Evolutionary conservation across 352 stramenopile species (phyloP).

Genomic region (Globisporangium splendens): DNA sequence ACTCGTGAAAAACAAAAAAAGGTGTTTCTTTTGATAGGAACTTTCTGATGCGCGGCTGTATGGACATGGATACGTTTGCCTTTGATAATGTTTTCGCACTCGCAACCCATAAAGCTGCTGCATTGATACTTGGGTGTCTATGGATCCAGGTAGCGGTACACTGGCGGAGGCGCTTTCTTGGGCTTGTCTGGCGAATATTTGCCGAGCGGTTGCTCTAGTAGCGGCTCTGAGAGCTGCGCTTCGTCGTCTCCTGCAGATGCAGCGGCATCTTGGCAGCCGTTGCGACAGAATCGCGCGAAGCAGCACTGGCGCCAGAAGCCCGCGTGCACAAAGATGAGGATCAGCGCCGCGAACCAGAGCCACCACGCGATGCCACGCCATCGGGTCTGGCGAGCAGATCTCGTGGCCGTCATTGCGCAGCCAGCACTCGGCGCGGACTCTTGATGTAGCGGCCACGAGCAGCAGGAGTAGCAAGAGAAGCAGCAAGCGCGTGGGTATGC

Average conservation of each 20-base stretch:
- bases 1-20: too few species aligned
- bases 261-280: background rate
- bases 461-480: background rate
- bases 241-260: background rate
- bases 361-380: constrained; percentile 51
- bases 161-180: constrained; percentile 18
- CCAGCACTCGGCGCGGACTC: constrained; percentile 52
- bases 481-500: too few species aligned
- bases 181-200: constrained; percentile 2
- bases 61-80: too few species aligned
- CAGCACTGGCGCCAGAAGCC: constrained; percentile 31
- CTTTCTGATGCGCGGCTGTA: too few species aligned
- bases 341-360: constrained; percentile 62
- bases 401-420: constrained; percentile 42
- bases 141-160: constrained; percentile 46
- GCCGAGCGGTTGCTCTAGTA: constrained; percentile 5
- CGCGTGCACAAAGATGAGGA: constrained; percentile 30
- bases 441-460: background rate
- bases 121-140: background rate
- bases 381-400: constrained; percentile 48
- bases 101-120: background rate
- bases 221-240: constrained; percentile 10
- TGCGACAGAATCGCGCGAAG: constrained; percentile 4
- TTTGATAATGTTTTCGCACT: too few species aligned
- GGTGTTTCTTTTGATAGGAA: background rate